Percentiles rank a stretch among this genome's conserved stretches.
These are phyloP conservation scores for Eleusine indica DNA, from an alignment of 176 grass and related monocot species.

Conservation along the genomic window DNA sequence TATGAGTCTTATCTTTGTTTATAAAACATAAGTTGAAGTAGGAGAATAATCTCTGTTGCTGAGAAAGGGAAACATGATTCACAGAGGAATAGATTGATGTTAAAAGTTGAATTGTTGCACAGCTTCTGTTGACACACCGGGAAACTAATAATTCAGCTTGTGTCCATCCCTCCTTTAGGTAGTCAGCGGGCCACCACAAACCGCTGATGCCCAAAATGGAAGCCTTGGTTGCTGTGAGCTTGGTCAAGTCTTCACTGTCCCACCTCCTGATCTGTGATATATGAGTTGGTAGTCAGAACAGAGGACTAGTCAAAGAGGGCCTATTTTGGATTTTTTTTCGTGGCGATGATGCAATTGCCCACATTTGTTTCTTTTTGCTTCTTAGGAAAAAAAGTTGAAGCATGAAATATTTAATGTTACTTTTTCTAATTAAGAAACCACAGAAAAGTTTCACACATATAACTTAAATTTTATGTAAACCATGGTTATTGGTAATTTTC, in stretches of 20 bases:
- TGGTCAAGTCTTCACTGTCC: background rate
- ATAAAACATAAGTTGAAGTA: conserved; percentile 5
- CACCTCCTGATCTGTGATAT: background rate
- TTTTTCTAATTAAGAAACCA: background rate
- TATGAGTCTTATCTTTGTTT: background rate
- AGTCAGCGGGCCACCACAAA: background rate
- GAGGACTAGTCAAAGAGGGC: background rate
- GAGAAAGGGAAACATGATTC: background rate
- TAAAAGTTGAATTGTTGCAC: background rate
- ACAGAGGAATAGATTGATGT: conserved; percentile 10
- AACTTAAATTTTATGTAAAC: background rate
- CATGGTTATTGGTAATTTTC: background rate
- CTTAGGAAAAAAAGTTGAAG: background rate
- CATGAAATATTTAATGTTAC: background rate
- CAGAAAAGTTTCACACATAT: background rate
- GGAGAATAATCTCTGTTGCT: conserved; percentile 17
- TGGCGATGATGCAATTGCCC: background rate
- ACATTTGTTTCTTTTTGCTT: background rate
- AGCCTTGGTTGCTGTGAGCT: background rate
- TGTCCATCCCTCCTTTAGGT: background rate
- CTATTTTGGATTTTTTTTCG: background rate
- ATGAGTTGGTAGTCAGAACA: background rate
- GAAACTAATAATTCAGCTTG: background rate
- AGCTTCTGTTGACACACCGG: background rate
- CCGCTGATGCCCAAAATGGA: background rate